phyloP scores from a whole-genome alignment of 495 filamentous ascomycete genomes.

The Jackrogersella multiformis region DNA sequence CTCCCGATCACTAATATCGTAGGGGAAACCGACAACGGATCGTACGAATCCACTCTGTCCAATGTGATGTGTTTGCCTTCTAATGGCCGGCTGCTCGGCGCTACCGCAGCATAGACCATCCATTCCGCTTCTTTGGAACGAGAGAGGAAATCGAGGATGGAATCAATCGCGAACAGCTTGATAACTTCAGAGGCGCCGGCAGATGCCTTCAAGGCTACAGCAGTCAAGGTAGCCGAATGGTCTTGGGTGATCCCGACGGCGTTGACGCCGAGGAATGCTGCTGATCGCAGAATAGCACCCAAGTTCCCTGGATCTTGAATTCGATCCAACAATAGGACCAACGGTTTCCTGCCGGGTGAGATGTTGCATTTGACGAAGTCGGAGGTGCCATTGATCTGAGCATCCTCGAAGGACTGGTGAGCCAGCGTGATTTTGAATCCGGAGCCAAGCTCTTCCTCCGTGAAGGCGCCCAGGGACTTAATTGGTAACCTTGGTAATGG shows the following conservation, averaged over 20 bases:
- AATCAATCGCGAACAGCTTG: constrained; percentile 70
- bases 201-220: constrained; percentile 84
- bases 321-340: constrained; percentile 84
- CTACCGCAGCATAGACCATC: constrained; percentile 82
- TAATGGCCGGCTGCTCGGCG: constrained; percentile 53
- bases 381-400: constrained; percentile 70
- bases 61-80: constrained; percentile 42
- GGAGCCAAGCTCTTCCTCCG: constrained; percentile 47
- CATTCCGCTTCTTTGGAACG: constrained; percentile 76
- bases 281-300: constrained; percentile 85
- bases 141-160: constrained; percentile 73
- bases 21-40: constrained; percentile 68
- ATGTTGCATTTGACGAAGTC: constrained; percentile 51
- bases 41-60: constrained; percentile 48
- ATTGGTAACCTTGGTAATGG: constrained; percentile 80
- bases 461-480: constrained; percentile 61
- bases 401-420: constrained; percentile 78
- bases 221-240: constrained; percentile 74
- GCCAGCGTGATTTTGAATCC: constrained; percentile 68
- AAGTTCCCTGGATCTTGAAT: constrained; percentile 90
- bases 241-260: constrained; percentile 73
- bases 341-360: constrained; percentile 67
- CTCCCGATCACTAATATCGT: constrained; percentile 83
- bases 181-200: constrained; percentile 85
- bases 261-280: constrained; percentile 84